These are phyloP conservation scores for Hypoxylon perforatum DNA, from an alignment of 495 filamentous ascomycete species.

Conservation along the genomic window DNA sequence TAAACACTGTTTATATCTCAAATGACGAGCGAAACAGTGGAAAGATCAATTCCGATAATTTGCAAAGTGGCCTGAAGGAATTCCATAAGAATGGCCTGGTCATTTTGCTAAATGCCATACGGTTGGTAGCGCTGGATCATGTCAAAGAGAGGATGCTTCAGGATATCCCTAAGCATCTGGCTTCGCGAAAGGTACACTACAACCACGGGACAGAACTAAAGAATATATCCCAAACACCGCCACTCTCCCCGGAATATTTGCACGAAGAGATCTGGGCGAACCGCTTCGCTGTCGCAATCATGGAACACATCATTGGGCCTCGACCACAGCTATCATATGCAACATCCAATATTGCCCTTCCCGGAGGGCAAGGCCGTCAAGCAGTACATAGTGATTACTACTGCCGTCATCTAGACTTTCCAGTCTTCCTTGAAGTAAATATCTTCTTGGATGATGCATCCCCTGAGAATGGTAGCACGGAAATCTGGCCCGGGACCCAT, in stretches of 20 bases:
- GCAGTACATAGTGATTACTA: background rate
- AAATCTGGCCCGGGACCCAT: slow-evolving; percentile 67
- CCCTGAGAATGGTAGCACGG: slow-evolving; percentile 62
- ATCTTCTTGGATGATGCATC: slow-evolving; percentile 11
- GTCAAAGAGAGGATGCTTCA: background rate
- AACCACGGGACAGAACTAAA: background rate
- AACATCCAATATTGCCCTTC: background rate
- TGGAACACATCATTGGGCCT: background rate
- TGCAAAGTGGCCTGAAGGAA: background rate
- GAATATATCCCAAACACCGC: background rate
- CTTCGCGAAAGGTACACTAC: background rate
- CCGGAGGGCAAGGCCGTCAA: background rate
- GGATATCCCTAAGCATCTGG: background rate
- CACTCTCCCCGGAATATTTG: background rate
- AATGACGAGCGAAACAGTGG: background rate
- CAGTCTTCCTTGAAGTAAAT: background rate
- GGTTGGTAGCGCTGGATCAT: background rate
- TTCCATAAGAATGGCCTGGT: background rate
- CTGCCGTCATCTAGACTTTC: background rate
- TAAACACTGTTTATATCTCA: background rate
- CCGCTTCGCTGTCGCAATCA: background rate
- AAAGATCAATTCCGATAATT: background rate
- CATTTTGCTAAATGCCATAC: background rate
- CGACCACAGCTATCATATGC: background rate
- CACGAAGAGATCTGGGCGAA: background rate